A percentile compares a stretch with the other conserved stretches of the same genome.
phyloP scores from a whole-genome alignment of 768 basidiomycete species.

The Pleurotus tuber-regium region DNA sequence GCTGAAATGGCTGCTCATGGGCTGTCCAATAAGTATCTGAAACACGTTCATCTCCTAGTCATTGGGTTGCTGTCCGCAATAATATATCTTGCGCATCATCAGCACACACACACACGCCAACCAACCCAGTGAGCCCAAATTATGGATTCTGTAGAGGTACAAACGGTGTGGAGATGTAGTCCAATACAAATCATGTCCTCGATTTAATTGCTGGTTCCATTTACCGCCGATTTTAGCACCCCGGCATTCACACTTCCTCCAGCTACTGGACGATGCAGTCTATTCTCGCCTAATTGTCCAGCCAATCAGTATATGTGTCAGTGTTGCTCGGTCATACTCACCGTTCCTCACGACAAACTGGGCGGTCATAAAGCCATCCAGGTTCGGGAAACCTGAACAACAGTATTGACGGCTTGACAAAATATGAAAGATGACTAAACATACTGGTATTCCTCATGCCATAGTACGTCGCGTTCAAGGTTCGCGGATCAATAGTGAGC shows the following conservation, averaged over 20 bases:
- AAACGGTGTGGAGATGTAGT: too few relatives aligned
- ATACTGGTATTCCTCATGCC: slow-evolving; percentile 30
- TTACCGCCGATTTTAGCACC: slow-evolving; percentile 32
- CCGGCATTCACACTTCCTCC: slow-evolving; percentile 45
- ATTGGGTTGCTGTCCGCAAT: too few relatives aligned
- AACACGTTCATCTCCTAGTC: too few relatives aligned
- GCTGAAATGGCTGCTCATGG: too few relatives aligned
- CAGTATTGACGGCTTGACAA: too few relatives aligned
- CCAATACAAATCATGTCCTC: too few relatives aligned
- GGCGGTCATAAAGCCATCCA: slow-evolving; percentile 41
- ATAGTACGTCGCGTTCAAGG: slow-evolving; percentile 51
- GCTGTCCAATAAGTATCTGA: too few relatives aligned
- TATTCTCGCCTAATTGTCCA: slow-evolving; percentile 34
- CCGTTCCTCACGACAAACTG: slow-evolving; percentile 35
- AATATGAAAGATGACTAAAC: slow-evolving; percentile 24
- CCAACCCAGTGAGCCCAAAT: too few relatives aligned
- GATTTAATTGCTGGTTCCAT: too few relatives aligned
- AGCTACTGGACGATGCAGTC: slow-evolving; percentile 45
- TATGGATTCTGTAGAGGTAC: too few relatives aligned
- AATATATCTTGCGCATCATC: too few relatives aligned
- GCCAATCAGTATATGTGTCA: background rate
- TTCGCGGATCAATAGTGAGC: slow-evolving; percentile 42
- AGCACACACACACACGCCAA: too few relatives aligned
- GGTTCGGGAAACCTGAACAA: background rate
- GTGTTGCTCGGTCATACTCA: background rate